These are phyloP conservation scores for Fagopyrum tataricum DNA, from an alignment of 148 eudicot species.

Conservation along the genomic window DNA sequence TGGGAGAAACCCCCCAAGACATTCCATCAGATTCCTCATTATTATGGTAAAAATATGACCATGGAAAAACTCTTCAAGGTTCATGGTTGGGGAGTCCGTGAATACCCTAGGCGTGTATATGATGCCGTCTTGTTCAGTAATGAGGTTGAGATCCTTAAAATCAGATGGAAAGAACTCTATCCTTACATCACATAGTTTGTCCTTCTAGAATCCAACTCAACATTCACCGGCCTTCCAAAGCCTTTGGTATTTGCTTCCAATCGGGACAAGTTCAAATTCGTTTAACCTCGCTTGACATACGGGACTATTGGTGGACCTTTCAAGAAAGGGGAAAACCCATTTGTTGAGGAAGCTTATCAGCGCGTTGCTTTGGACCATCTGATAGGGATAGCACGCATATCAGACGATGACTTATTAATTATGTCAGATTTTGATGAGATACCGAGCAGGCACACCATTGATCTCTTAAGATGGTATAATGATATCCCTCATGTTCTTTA, in stretches of 20 bases:
- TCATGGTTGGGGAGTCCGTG: slow-evolving; percentile 34
- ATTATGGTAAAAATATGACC: slow-evolving; percentile 22
- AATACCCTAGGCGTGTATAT: slow-evolving; percentile 29
- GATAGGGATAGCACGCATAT: slow-evolving; percentile 24
- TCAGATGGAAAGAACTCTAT: slow-evolving; percentile 31
- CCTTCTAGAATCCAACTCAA: slow-evolving; percentile 30
- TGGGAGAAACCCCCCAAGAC: slow-evolving; percentile 35
- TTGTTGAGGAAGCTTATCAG: slow-evolving; percentile 31
- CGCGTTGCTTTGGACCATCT: slow-evolving; percentile 29
- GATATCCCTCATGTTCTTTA: slow-evolving; percentile 28
- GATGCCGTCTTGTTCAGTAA: slow-evolving; percentile 36
- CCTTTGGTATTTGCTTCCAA: slow-evolving; percentile 19
- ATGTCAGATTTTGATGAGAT: slow-evolving; percentile 36
- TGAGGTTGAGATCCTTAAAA: slow-evolving; percentile 31
- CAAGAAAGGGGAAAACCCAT: slow-evolving; percentile 27
- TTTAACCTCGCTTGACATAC: slow-evolving; percentile 27
- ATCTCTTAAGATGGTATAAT: slow-evolving; percentile 31
- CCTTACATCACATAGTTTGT: slow-evolving; percentile 30
- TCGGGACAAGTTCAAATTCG: slow-evolving; percentile 20
- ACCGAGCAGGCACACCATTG: slow-evolving; percentile 26
- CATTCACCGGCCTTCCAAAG: slow-evolving; percentile 28
- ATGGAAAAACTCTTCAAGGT: slow-evolving; percentile 29
- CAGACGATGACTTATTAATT: slow-evolving; percentile 27
- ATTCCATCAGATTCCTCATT: slow-evolving; percentile 23
- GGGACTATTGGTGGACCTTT: slow-evolving; percentile 27